Evolutionary conservation across 2,329 filamentous ascomycete genomes (phyloP).

Genomic region (Remersonia thermophila): DNA sequence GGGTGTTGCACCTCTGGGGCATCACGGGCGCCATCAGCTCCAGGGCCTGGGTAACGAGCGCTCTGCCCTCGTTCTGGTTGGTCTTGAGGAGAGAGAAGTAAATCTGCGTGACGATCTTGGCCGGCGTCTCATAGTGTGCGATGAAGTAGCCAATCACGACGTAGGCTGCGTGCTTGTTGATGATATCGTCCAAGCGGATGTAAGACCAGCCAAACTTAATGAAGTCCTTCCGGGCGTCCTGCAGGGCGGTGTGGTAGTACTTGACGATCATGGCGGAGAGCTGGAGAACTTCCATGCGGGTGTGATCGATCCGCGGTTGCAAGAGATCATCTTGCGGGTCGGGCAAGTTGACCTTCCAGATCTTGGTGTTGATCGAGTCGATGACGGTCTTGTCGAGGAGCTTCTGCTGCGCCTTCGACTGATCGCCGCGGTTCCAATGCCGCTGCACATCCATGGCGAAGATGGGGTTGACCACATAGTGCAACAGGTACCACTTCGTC

Average conservation of each 20-base stretch:
- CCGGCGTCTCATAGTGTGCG: constrained; percentile 86
- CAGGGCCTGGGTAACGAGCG: constrained; percentile 83
- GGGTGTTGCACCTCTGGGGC: constrained; percentile 64
- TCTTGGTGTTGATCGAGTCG: constrained; percentile 78
- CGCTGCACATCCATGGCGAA: constrained; percentile 92
- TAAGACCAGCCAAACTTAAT: constrained; percentile 99
- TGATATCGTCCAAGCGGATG: constrained; percentile 93
- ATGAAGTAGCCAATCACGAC: constrained; percentile 97
- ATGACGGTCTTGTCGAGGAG: constrained; percentile 80
- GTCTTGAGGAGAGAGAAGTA: constrained; percentile 85
- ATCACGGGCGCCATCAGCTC: constrained; percentile 92
- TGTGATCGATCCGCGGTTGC: constrained; percentile 85
- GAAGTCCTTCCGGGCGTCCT: constrained; percentile 90
- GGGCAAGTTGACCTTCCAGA: constrained; percentile 82
- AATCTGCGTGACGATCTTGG: constrained; percentile 91
- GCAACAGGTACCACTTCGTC: constrained; percentile 85
- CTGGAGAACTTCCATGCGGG: constrained; percentile 89
- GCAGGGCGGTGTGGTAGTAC: constrained; percentile 76
- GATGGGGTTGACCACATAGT: constrained; percentile 88
- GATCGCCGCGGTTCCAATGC: constrained; percentile 53
- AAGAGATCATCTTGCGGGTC: constrained; percentile 73
- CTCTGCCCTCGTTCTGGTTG: constrained; percentile 87
- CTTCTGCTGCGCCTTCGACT: constrained; percentile 43
- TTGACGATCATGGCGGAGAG: constrained; percentile 92
- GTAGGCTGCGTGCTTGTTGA: constrained; percentile 97